Percentiles rank a stretch among this genome's conserved stretches.
Evolutionary conservation across 2,329 filamentous ascomycete species (phyloP).

Genomic region (Penicillium thymicola): DNA sequence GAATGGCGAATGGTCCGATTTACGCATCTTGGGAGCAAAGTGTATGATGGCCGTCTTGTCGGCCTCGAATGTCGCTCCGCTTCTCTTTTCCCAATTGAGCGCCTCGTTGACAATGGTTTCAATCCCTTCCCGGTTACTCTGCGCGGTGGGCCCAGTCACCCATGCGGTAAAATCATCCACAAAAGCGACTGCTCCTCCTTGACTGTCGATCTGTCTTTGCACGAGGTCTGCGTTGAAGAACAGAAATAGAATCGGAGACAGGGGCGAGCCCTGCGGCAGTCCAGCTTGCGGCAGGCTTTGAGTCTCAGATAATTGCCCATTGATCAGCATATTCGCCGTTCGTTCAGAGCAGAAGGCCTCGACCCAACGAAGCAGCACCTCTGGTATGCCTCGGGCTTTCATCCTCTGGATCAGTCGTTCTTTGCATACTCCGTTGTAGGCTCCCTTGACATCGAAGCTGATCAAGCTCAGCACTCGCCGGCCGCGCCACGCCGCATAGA

Average conservation of each 20-base stretch:
- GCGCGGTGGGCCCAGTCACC: neutral
- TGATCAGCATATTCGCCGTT: no score
- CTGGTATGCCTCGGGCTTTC: no score
- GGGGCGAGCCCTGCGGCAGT: constrained; percentile 25
- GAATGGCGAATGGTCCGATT: neutral
- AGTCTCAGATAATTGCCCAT: no score
- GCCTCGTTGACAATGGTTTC: neutral
- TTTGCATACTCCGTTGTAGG: no score
- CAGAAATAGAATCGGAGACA: constrained; percentile 1
- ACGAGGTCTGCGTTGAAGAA: constrained; percentile 3
- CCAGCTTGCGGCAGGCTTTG: constrained; percentile 12
- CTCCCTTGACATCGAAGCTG: no score
- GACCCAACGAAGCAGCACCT: no score
- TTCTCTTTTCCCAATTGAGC: neutral
- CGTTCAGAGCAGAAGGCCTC: no score
- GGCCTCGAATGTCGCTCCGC: neutral
- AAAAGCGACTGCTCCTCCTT: constrained; percentile 3
- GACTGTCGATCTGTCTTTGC: neutral
- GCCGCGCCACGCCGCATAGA: no score
- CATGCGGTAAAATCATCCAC: constrained; percentile 11
- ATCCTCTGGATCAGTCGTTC: no score
- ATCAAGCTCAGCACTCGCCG: no score
- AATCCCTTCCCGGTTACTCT: constrained; percentile 8
- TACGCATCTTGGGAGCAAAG: neutral
- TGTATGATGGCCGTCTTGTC: neutral